Evolutionary conservation across 2,329 filamentous ascomycete genomes (phyloP), one percentile per base, ranked within the genome.

Genomic region (Pestalotiopsis fici): DNA sequence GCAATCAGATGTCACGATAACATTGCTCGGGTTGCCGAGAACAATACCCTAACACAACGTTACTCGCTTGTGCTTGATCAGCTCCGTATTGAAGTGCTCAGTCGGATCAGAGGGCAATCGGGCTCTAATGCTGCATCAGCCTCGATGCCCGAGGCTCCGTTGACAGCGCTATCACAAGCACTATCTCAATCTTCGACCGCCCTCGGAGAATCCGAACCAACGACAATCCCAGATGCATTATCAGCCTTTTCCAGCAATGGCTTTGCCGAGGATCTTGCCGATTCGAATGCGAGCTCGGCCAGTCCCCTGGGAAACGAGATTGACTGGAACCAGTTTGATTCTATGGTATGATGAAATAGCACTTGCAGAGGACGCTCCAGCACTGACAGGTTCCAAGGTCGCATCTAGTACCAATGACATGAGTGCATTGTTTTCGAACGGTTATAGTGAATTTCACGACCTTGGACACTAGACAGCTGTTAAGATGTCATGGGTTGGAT

Each of bases 31-130:
- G 70, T 69, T 57, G 71, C 70, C n/a, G 68, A 71, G 2, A 66
- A 70, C 31, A 67, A 70, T 1, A 74, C 74, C 1, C 72, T 74
- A 27, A 66, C 70, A 11, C 68, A 72, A 64, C 69, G 73, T 11
- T 76, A 76, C 57, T 71, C 70, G 3, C 66, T 76, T 21, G 71
- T 76, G 4, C 66, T 76, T 2, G 73, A 75, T 21, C 69, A 74
- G 59, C 66, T 75, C 71, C 75, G 65, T 69, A 73, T 31, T 65
- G 71, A 25, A 28, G 65, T 59, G 25, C 13, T 67, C 1, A 18
- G 65, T 28, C 65, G 64, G 43, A 66, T 31, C 7, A 66, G 13
- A 2, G 25, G 63, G 74, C 78, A 35, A 75, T 76, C 15, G 76
- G 39, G 13, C 2, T 18, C 39, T 43, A 5, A 12, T 43, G 39